Evolutionary conservation across 352 stramenopile species (phyloP).

Genomic region (Phytophthora syringae): DNA sequence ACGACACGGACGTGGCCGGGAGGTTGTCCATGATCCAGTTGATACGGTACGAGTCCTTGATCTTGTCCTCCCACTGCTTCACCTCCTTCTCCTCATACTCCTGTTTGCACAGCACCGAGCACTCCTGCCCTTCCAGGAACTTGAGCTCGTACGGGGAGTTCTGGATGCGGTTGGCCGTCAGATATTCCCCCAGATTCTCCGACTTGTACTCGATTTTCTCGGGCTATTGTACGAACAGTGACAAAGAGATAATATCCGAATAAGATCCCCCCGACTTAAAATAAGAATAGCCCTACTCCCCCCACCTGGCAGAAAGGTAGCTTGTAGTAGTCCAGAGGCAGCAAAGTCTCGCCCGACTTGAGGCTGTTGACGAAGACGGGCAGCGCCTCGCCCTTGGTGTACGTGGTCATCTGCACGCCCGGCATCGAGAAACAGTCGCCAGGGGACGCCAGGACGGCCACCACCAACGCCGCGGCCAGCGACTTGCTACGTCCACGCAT

Average conservation of each 20-base stretch:
- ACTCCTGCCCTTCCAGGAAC: slow-evolving; percentile 81
- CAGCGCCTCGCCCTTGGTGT: slow-evolving; percentile 85
- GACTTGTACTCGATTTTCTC: slow-evolving; percentile 95
- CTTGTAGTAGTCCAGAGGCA: slow-evolving; percentile 98
- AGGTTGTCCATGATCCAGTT: slow-evolving; percentile 99
- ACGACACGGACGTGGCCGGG: slow-evolving; percentile 81
- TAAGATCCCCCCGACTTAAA: too few species aligned
- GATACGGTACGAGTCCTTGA: slow-evolving; percentile 97
- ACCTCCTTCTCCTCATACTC: slow-evolving; percentile 94
- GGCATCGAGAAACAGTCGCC: slow-evolving; percentile 72
- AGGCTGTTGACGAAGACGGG: slow-evolving; percentile 95
- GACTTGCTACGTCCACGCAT: slow-evolving; percentile 33
- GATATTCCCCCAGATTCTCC: slow-evolving; percentile 99
- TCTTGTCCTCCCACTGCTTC: slow-evolving; percentile 92
- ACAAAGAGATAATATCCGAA: too few species aligned
- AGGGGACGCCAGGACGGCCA: slow-evolving; percentile 15
- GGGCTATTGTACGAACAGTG: slow-evolving; percentile 57
- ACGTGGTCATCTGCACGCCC: slow-evolving; percentile 90
- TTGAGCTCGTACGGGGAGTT: slow-evolving; percentile 98
- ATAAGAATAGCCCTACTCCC: too few species aligned
- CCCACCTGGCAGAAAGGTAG: slow-evolving; percentile 94
- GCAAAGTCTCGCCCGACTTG: slow-evolving; percentile 94
- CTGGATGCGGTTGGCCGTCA: slow-evolving; percentile 99
- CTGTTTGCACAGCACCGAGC: slow-evolving; percentile 75
- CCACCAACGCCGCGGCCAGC: slow-evolving; percentile 36